A percentile compares a stretch with the other conserved stretches of the same genome.
Evolutionary conservation across 2,329 filamentous ascomycete species (phyloP).

Genomic region (Pseudogymnoascus sp.): DNA sequence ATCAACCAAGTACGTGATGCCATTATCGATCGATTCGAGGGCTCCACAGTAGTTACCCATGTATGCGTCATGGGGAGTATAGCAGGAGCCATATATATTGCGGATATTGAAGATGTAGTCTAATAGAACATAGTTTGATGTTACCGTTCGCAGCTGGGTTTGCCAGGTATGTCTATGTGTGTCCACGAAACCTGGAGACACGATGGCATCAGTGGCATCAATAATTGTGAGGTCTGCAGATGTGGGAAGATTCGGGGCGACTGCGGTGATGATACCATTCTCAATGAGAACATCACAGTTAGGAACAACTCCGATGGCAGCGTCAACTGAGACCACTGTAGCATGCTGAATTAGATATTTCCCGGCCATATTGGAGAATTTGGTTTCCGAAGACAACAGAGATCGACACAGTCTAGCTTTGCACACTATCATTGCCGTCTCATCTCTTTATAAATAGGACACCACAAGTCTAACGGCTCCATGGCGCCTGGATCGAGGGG

Average conservation of each 20-base stretch:
- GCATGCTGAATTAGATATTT: constrained; percentile 6
- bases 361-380: not conserved
- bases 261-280: not conserved
- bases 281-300: constrained; percentile 10
- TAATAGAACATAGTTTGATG: constrained; percentile 4
- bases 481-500: not conserved
- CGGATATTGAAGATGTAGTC: constrained; percentile 10
- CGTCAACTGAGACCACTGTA: constrained; percentile 10
- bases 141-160: constrained; percentile 7
- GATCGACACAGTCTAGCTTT: not conserved
- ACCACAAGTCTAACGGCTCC: not conserved
- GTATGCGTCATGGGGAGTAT: constrained; percentile 13
- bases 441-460: not conserved
- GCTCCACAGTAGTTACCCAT: constrained; percentile 11
- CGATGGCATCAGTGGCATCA: not conserved
- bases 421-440: not conserved
- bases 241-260: not conserved
- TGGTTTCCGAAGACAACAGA: not conserved
- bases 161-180: constrained; percentile 12
- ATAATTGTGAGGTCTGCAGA: not conserved
- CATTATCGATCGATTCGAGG: constrained; percentile 11
- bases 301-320: not conserved
- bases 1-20: constrained; percentile 11
- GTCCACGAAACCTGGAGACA: constrained; percentile 11
- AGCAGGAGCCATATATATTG: constrained; percentile 8